phyloP scores from a whole-genome alignment of 1,139 yeast genomes.

The Waltiozyma sp. region DNA sequence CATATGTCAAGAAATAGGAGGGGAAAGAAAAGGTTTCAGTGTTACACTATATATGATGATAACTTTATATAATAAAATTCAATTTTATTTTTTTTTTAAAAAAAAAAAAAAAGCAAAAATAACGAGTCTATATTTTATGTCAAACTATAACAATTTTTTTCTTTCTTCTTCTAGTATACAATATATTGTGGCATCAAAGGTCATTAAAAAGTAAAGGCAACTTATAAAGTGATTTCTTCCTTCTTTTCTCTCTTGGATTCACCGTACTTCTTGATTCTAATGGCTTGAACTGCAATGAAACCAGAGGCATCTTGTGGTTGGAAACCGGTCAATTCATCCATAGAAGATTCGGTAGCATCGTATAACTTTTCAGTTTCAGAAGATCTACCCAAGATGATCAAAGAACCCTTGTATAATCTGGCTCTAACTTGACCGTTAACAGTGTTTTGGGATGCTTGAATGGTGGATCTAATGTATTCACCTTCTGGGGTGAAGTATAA shows the following conservation, averaged over 20 bases:
- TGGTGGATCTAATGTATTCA: constrained; percentile 89
- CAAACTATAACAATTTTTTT: no score
- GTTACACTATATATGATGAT: no score
- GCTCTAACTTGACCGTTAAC: constrained; percentile 96
- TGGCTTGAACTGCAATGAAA: constrained; percentile 94
- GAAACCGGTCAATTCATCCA: constrained; percentile 98
- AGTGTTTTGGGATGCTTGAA: constrained; percentile 84
- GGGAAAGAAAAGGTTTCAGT: no score
- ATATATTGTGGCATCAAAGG: background rate
- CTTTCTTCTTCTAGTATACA: background rate
- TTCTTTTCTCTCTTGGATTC: constrained; percentile 80
- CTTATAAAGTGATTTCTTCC: constrained; percentile 24
- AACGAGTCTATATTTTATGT: no score
- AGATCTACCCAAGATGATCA: constrained; percentile 82
- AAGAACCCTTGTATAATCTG: constrained; percentile 83
- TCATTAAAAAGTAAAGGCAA: background rate
- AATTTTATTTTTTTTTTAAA: no score
- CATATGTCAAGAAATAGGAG: no score
- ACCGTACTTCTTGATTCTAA: constrained; percentile 96
- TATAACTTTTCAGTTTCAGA: constrained; percentile 91
- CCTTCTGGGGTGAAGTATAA: constrained; percentile 97
- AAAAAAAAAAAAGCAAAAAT: no score
- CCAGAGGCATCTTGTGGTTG: constrained; percentile 96
- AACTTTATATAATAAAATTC: no score
- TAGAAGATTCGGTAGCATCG: constrained; percentile 95